Evolutionary conservation across 805 yeast genomes (phyloP), one percentile per base, ranked within the genome.

Genomic region (Metschnikowia shivogae): DNA sequence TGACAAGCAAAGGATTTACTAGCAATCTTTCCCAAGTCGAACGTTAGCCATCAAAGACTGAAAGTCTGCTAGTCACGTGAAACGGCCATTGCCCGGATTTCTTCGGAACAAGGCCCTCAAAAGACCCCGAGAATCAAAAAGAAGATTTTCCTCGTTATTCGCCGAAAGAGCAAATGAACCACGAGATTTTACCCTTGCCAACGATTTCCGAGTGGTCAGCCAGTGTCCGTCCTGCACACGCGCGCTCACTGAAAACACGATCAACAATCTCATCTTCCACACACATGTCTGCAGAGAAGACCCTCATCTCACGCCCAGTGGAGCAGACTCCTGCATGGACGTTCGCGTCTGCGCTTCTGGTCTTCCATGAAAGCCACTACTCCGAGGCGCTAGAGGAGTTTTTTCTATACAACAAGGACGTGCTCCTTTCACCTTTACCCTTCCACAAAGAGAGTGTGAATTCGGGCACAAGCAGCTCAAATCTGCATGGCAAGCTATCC

Each of bases 351-450:
- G 74, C 73, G 2, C 55, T 69, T 32, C 52, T 64, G 11, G 36
- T 24, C 11, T 31, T 39, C 28, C 17, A 13, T 5, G 9, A 4
- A 6, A 56, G 68, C 17, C 60, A 60, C 39, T 57, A 64, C 13
- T 44, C 58, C 33, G 71, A 68, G 36, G 67, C 70, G 3, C 55
- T 71, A 48, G 73, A 71, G 50, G 74, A 68, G 52, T 71, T 66
- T 49, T 56, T 72, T 44, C 45, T 65, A 38, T 51, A 64, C 33
- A 68, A 68, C 51, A 55, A 56, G 28, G 49, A 56, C 31, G 48
- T 70, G 14, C 44, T 71, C 13, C 55, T 61, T 26, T 56, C 57
- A 51, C 64, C 74, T 1, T 47, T 51, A 27, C 73, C 75, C 12
- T 65, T 71, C 24, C 26, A 10, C 19, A 27, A 22, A 9, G 36